Conservation (phyloP, 2,329 filamentous ascomycete species). For the Ascochyta rabiei region DNA sequence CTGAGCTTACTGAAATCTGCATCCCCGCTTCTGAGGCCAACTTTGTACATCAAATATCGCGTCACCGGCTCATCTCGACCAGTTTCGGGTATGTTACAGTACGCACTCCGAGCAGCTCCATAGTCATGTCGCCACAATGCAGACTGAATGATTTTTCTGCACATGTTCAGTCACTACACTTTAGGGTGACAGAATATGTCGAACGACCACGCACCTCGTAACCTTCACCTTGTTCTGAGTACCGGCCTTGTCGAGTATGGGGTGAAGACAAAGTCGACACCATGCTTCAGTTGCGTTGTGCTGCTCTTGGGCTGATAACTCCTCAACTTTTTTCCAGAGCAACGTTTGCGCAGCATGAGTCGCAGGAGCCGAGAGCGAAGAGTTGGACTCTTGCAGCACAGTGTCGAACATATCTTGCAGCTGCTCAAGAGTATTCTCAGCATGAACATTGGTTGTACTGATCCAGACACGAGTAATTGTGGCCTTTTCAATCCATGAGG, state of each 20-base stretch:
- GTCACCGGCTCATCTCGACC: slow-evolving; percentile 69
- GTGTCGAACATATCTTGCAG: slow-evolving; percentile 54
- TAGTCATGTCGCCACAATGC: slow-evolving; percentile 65
- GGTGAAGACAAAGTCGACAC: slow-evolving; percentile 73
- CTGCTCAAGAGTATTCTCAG: slow-evolving; percentile 43
- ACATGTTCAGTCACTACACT: slow-evolving; percentile 3
- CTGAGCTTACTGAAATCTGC: slow-evolving; percentile 54
- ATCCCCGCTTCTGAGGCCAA: slow-evolving; percentile 67
- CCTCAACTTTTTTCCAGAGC: slow-evolving; percentile 80
- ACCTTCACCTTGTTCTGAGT: slow-evolving; percentile 72
- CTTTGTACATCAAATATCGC: slow-evolving; percentile 76
- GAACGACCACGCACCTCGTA: slow-evolving; percentile 57
- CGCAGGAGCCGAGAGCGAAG: slow-evolving; percentile 62
- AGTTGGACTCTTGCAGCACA: slow-evolving; percentile 54
- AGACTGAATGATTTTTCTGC: slow-evolving; percentile 75
- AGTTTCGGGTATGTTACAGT: slow-evolving; percentile 64
- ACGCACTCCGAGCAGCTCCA: slow-evolving; percentile 60
- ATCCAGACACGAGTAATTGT: slow-evolving; percentile 73
- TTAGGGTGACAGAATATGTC: not conserved
- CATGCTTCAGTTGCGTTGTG: slow-evolving; percentile 67
- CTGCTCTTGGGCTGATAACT: slow-evolving; percentile 59
- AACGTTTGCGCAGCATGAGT: slow-evolving; percentile 73
- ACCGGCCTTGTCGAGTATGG: slow-evolving; percentile 69
- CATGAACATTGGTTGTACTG: slow-evolving; percentile 56
- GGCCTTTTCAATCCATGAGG: slow-evolving; percentile 70